Evolutionary conservation across 805 yeast species (phyloP).

Genomic region (Myxozyma melibiosi): DNA sequence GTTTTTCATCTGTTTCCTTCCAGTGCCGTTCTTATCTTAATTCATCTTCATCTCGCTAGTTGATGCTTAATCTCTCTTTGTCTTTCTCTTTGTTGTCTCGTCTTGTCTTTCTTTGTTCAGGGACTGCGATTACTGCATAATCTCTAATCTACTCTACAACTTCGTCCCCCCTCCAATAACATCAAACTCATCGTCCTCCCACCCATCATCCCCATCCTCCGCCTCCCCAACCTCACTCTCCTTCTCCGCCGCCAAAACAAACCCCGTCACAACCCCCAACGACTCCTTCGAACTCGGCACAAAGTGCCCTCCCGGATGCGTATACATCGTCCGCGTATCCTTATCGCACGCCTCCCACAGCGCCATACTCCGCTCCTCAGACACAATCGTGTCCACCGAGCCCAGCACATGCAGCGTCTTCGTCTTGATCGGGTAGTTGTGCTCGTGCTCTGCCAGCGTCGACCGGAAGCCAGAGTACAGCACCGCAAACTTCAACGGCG

Average conservation of each 20-base stretch:
- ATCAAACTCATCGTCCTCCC: constrained; percentile 44
- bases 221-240: constrained; percentile 8
- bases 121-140: background rate
- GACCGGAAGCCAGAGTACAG: constrained; percentile 65
- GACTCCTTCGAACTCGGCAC: constrained; percentile 83
- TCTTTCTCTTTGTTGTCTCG: too few species aligned
- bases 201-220: constrained; percentile 38
- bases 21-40: too few species aligned
- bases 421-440: constrained; percentile 41
- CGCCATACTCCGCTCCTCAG: constrained; percentile 65
- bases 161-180: constrained; percentile 35
- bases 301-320: constrained; percentile 96
- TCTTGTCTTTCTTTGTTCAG: background rate
- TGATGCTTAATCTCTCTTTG: too few species aligned
- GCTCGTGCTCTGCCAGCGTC: constrained; percentile 37
- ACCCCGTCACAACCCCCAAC: constrained; percentile 40
- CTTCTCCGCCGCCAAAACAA: constrained; percentile 33
- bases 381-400: constrained; percentile 82
- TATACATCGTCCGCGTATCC: constrained; percentile 51
- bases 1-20: too few species aligned
- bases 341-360: constrained; percentile 56
- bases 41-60: too few species aligned
- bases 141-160: background rate
- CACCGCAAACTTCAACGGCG: constrained; percentile 67
- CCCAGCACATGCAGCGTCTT: constrained; percentile 80